Evolutionary conservation across 345 rosid genomes (phyloP), one percentile per base, ranked within the genome.

Genomic region (Eucalyptus rudis): DNA sequence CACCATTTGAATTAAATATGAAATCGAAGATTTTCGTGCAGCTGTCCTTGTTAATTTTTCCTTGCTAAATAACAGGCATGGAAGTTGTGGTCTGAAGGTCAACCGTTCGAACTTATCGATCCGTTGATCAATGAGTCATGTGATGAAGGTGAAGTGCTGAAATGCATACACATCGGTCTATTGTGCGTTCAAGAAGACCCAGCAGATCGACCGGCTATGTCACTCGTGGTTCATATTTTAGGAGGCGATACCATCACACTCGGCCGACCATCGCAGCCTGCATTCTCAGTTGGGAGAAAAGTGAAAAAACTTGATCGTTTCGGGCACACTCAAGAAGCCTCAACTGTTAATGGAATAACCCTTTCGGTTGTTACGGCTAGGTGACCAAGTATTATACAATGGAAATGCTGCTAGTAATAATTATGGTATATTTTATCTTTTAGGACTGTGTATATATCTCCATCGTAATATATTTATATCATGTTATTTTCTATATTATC

Each of bases 181-280:
- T 88, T 88, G 43, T 88, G 89, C 54, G 86, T 88, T 49, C 89
- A 88, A 40, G 89, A 80, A 80, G 86, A 88, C 24, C 36, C 71
- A 20, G 76, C 33, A 16, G 86, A 88, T 81, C 89, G 71, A 19
- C 89, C 89, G 14, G 43, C 45, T 50, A 88, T 88, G 89, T 51
- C 76, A 13, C 13, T 40, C 10, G 89, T 80, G 40, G 86, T 79
- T 51, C 49, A 24, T 13, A 88, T 88, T 86, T 31, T 88, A 27
- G 50, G 45, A 51, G 83, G 71, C 9, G 86, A 81, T 45, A 79
- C 86, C 6, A 24, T 80, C 36, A 50, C 81, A 6, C 91, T 92
- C 86, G 76, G 90, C 59, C n/a, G 10, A 54, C 94, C 94, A 83
- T 19, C 66, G 47, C 40, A 90, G 12, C 93, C 94, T 13, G 91